phyloP scores from a whole-genome alignment of 1,284 basidiomycete genomes.

The Golubevia sp. region DNA sequence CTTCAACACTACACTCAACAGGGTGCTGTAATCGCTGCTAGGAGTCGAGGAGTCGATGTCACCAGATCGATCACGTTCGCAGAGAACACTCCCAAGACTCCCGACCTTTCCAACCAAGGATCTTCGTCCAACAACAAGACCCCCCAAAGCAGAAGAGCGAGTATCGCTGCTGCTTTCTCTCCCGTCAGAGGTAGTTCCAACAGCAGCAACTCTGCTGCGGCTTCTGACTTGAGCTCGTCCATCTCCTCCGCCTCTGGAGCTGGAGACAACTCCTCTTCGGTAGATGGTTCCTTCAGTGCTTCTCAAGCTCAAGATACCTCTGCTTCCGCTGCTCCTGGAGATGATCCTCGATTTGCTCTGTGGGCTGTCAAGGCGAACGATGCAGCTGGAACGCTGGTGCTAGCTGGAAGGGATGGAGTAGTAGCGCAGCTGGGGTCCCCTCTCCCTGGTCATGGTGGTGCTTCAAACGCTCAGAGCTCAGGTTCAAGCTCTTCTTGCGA shows the following conservation, averaged over 20 bases:
- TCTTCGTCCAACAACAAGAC: background rate
- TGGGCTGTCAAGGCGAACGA: constrained; percentile 30
- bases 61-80: background rate
- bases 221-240: background rate
- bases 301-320: constrained; percentile 18
- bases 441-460: too few species aligned
- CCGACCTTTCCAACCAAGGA: background rate
- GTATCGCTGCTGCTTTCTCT: background rate
- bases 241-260: background rate
- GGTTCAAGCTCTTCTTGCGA: too few species aligned
- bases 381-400: constrained; percentile 17
- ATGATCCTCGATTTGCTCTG: constrained; percentile 44
- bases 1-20: constrained; percentile 22
- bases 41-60: background rate
- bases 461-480: too few species aligned
- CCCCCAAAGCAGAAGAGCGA: background rate
- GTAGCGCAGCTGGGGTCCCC: too few species aligned
- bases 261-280: background rate
- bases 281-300: background rate
- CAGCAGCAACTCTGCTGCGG: background rate
- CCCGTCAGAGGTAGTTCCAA: background rate
- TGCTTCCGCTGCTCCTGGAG: constrained; percentile 30
- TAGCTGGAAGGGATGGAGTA: background rate
- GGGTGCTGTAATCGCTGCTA: background rate
- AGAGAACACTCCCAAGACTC: background rate